A percentile compares a stretch with the other conserved stretches of the same genome.
These are phyloP conservation scores for Penicillium freii DNA, from an alignment of 2,329 filamentous ascomycete species.

Conservation along the genomic window DNA sequence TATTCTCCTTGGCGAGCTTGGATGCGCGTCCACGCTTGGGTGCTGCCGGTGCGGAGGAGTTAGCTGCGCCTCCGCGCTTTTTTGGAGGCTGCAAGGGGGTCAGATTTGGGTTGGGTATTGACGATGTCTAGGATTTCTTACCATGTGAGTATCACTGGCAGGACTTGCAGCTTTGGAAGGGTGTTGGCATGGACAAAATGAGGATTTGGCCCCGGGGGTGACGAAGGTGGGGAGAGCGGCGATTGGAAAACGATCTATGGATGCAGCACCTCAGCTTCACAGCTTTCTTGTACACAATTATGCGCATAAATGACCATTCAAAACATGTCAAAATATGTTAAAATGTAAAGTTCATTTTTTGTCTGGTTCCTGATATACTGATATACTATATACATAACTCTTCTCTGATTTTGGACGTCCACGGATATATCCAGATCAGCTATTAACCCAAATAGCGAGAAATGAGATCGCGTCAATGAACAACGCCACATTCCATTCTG, in stretches of 20 bases:
- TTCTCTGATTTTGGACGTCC: neutral
- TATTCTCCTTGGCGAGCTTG: slow-evolving; percentile 88
- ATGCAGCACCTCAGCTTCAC: neutral
- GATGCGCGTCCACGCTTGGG: slow-evolving; percentile 60
- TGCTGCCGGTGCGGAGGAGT: slow-evolving; percentile 30
- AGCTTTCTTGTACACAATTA: neutral
- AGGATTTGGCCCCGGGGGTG: neutral
- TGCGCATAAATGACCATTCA: neutral
- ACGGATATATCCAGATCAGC: too few relatives aligned
- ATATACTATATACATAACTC: neutral
- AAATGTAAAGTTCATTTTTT: neutral
- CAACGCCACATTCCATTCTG: neutral
- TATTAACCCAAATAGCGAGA: neutral
- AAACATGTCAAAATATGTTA: neutral
- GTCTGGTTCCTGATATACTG: neutral
- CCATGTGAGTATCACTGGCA: neutral
- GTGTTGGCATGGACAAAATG: neutral
- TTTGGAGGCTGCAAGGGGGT: slow-evolving; percentile 34
- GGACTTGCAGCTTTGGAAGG: neutral
- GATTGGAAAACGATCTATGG: slow-evolving; percentile 4
- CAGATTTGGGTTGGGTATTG: neutral
- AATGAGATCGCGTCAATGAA: neutral
- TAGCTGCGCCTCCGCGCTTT: slow-evolving; percentile 33
- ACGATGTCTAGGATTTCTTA: neutral
- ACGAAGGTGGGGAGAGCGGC: slow-evolving; percentile 4